phyloP scores from a whole-genome alignment of 1,139 yeast species.

The Candida pseudoviswanathii region DNA sequence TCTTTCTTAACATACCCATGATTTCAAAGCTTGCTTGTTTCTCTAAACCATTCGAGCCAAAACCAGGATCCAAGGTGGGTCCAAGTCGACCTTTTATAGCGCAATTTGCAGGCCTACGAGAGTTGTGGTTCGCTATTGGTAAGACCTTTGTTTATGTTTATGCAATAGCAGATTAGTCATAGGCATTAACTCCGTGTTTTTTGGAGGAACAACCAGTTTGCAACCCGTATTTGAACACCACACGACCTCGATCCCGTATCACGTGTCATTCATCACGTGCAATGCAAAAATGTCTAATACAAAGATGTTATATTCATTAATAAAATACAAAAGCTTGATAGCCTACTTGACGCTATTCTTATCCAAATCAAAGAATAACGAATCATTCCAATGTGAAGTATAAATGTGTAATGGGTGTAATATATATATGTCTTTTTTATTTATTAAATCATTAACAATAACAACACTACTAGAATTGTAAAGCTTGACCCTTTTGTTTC shows the following conservation, averaged over 20 bases:
- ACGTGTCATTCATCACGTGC: too few relatives aligned
- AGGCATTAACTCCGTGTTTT: too few relatives aligned
- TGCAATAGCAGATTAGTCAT: too few relatives aligned
- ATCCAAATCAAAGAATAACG: neutral
- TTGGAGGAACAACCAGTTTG: too few relatives aligned
- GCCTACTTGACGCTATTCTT: neutral
- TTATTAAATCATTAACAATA: conserved; percentile 9
- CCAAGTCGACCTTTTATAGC: too few relatives aligned
- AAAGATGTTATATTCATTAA: neutral
- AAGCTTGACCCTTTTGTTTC: conserved; percentile 99
- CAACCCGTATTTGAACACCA: too few relatives aligned
- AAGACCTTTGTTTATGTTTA: too few relatives aligned
- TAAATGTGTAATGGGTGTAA: conserved; percentile 1
- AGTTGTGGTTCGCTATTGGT: too few relatives aligned
- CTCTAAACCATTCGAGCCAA: neutral
- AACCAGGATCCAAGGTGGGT: too few relatives aligned
- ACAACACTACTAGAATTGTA: conserved; percentile 69
- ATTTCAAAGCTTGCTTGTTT: neutral
- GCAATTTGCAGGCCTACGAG: too few relatives aligned
- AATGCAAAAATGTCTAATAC: too few relatives aligned
- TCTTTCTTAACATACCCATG: neutral
- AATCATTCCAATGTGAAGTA: neutral
- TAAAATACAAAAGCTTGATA: neutral
- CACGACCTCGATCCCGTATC: too few relatives aligned
- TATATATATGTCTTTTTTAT: conserved; percentile 4